phyloP scores from a whole-genome alignment of 1,139 yeast genomes.

The Entelexis sorbosivorans region DNA sequence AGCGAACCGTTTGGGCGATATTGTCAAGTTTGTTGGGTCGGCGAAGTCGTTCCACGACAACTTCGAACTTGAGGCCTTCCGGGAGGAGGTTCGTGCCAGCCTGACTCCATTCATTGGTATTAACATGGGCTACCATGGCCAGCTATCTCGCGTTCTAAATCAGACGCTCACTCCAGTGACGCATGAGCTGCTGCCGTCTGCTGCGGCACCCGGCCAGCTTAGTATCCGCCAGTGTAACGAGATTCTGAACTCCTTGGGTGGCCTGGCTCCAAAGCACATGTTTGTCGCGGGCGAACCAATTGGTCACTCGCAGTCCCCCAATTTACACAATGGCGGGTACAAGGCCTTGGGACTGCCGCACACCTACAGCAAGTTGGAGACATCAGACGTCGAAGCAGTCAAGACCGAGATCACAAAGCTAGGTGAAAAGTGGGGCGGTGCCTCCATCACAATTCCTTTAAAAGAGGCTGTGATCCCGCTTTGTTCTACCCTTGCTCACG shows the following conservation, averaged over 20 bases:
- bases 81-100: conserved; percentile 31
- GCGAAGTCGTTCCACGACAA: conserved; percentile 61
- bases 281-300: conserved; percentile 79
- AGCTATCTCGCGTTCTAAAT: conserved; percentile 68
- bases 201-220: conserved; percentile 73
- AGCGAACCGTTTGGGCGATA: conserved; percentile 57
- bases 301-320: conserved; percentile 78
- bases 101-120: conserved; percentile 66
- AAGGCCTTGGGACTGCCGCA: conserved; percentile 68
- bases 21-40: conserved; percentile 73
- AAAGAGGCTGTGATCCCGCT: conserved; percentile 66
- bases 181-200: conserved; percentile 48
- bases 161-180: conserved; percentile 73
- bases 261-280: conserved; percentile 44
- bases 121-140: conserved; percentile 70
- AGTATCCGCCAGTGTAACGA: conserved; percentile 45
- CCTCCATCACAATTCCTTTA: conserved; percentile 84
- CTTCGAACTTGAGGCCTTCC: conserved; percentile 56
- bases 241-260: conserved; percentile 53
- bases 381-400: conserved; percentile 47
- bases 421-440: conserved; percentile 62
- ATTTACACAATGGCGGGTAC: conserved; percentile 70
- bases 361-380: conserved; percentile 55
- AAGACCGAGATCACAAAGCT: conserved; percentile 39
- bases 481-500: conserved; percentile 46